phyloP scores from a whole-genome alignment of 1,139 yeast species.

The Eremothecium cymbalariae region DNA sequence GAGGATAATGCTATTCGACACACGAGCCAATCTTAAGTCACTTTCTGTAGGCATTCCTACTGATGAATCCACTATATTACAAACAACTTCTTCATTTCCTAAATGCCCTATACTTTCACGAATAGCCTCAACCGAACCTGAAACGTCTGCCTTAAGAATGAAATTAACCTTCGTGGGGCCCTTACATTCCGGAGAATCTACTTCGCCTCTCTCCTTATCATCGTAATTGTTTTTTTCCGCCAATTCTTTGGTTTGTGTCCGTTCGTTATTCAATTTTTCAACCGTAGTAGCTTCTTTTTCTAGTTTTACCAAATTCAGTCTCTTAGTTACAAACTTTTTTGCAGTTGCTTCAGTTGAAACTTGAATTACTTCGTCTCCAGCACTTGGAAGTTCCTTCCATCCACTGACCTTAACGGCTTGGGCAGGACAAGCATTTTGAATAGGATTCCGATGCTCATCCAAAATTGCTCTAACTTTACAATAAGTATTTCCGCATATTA shows the following conservation, averaged over 20 bases:
- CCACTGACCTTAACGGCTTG: constrained; percentile 90
- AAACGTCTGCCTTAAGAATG: constrained; percentile 83
- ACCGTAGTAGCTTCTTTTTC: constrained; percentile 59
- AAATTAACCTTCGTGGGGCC: constrained; percentile 43
- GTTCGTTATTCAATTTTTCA: constrained; percentile 56
- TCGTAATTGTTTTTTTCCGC: constrained; percentile 38
- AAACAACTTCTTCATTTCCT: constrained; percentile 78
- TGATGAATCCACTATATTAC: constrained; percentile 59
- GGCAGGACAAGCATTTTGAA: constrained; percentile 73
- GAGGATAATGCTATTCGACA: constrained; percentile 63
- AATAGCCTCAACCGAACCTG: constrained; percentile 58
- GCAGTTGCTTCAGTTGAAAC: constrained; percentile 69
- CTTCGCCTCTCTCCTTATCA: constrained; percentile 16
- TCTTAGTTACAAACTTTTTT: constrained; percentile 61
- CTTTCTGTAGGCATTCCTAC: constrained; percentile 84
- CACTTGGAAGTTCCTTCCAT: constrained; percentile 89
- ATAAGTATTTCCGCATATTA: constrained; percentile 81
- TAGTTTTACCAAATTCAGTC: constrained; percentile 49
- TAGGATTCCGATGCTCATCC: constrained; percentile 60
- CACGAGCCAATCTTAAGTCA: constrained; percentile 74
- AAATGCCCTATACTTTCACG: constrained; percentile 69
- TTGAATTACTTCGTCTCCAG: constrained; percentile 79
- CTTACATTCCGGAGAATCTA: neutral
- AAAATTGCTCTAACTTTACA: constrained; percentile 80
- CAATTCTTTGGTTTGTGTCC: constrained; percentile 32